Percentiles rank a stretch among this genome's conserved stretches.
Evolutionary conservation across 1,139 yeast species (phyloP).

Genomic region (Ogataea hybrid): DNA sequence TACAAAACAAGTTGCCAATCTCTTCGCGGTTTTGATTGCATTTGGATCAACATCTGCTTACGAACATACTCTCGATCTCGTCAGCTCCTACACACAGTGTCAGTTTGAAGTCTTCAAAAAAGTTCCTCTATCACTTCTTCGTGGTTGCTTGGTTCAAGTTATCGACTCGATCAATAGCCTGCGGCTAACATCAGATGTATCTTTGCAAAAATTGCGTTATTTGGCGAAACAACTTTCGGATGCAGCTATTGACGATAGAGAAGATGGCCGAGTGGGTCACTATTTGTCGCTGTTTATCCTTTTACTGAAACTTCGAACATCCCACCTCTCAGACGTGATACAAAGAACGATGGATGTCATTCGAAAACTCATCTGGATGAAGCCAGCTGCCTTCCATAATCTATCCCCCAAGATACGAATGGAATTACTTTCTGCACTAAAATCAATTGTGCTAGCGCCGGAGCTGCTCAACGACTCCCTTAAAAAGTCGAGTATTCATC

Average conservation of each 20-base stretch:
- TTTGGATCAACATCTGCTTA: constrained; percentile 15
- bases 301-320: constrained; percentile 14
- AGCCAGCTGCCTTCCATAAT: not conserved
- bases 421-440: constrained; percentile 16
- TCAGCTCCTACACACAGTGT: constrained; percentile 14
- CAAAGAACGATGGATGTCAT: constrained; percentile 8
- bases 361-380: constrained; percentile 5
- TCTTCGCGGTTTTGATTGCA: constrained; percentile 22
- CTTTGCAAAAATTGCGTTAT: constrained; percentile 8
- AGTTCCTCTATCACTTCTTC: constrained; percentile 22
- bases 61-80: constrained; percentile 14
- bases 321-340: not conserved
- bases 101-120: constrained; percentile 13
- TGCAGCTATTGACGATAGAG: not conserved
- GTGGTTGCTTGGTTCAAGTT: constrained; percentile 18
- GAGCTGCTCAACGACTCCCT: constrained; percentile 13
- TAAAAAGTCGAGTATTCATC: constrained; percentile 14
- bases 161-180: constrained; percentile 17
- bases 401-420: constrained; percentile 12
- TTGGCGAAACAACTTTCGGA: constrained; percentile 6
- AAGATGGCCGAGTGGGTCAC: constrained; percentile 1
- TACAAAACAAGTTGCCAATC: constrained; percentile 19
- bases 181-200: not conserved
- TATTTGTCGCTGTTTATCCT: constrained; percentile 9
- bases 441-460: constrained; percentile 14